A percentile compares a stretch with the other conserved stretches of the same genome.
Conservation (phyloP, 139 green algal genomes). For the Chlamydomonas sp. region DNA sequence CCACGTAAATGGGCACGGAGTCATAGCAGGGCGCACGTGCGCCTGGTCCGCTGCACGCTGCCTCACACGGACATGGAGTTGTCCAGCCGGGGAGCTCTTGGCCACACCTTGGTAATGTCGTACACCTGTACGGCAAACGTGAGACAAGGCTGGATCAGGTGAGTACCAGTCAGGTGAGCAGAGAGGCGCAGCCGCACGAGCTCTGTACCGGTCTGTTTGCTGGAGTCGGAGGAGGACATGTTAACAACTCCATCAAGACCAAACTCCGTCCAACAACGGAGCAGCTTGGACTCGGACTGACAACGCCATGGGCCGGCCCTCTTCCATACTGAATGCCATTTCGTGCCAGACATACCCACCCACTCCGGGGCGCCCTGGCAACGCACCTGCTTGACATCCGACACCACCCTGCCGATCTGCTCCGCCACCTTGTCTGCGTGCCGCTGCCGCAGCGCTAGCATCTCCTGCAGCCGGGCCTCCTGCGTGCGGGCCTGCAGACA, state of each 20-base stretch:
- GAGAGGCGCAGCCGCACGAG: too few species aligned
- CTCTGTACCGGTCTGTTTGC: too few species aligned
- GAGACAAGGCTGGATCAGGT: neutral
- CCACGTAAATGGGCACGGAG: too few species aligned
- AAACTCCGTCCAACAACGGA: too few species aligned
- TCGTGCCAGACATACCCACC: neutral
- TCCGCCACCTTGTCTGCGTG: conserved; percentile 5
- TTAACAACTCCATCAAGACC: too few species aligned
- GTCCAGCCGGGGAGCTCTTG: neutral
- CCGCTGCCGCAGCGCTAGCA: conserved; percentile 9
- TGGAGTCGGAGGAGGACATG: too few species aligned
- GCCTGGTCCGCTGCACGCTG: too few species aligned
- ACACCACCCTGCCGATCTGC: neutral
- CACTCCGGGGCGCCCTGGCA: neutral
- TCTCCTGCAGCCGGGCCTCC: conserved; percentile 14
- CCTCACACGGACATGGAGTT: neutral
- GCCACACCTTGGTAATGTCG: conserved; percentile 27
- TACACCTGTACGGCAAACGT: conserved; percentile 8
- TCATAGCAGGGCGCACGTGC: neutral
- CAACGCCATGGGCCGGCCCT: too few species aligned
- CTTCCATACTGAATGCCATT: neutral
- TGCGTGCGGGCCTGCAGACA: conserved; percentile 4
- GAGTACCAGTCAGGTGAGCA: neutral
- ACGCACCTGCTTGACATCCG: conserved; percentile 40
- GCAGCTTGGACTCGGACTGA: too few species aligned